Conservation (phyloP, 306 rosid species). For the Ormosia emarginata region DNA sequence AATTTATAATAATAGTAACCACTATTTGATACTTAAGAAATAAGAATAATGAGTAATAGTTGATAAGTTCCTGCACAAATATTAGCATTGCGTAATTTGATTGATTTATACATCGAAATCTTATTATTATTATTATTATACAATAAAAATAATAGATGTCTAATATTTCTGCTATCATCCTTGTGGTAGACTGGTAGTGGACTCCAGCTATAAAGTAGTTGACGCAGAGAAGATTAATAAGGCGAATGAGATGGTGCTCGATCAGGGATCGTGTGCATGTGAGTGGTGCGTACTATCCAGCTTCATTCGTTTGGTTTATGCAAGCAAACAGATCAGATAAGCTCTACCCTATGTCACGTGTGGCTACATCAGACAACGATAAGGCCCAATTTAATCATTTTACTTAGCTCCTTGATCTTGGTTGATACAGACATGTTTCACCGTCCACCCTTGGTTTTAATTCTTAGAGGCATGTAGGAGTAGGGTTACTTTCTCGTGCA, state of each 20-base stretch:
- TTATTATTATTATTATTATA: too few species aligned
- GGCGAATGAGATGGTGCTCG: background rate
- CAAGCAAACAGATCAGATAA: background rate
- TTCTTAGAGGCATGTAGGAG: background rate
- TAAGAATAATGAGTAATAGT: too few species aligned
- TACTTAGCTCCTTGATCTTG: background rate
- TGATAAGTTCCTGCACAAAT: background rate
- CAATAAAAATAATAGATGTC: background rate
- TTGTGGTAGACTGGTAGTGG: background rate
- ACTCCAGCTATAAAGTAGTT: constrained; percentile 21
- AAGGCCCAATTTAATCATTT: background rate
- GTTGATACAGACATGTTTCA: background rate
- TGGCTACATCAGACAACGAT: background rate
- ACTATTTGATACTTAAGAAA: background rate
- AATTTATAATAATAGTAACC: background rate
- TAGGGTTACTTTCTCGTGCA: background rate
- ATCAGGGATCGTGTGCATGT: constrained; percentile 19
- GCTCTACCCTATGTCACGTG: background rate
- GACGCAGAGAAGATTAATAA: background rate
- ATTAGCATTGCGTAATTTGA: background rate
- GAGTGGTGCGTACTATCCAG: background rate
- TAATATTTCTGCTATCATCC: background rate
- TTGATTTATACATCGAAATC: background rate
- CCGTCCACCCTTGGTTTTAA: background rate
- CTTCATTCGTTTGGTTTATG: constrained; percentile 24